Conservation (phyloP, 2,329 filamentous ascomycete species). For the Didymella arachidicola region DNA sequence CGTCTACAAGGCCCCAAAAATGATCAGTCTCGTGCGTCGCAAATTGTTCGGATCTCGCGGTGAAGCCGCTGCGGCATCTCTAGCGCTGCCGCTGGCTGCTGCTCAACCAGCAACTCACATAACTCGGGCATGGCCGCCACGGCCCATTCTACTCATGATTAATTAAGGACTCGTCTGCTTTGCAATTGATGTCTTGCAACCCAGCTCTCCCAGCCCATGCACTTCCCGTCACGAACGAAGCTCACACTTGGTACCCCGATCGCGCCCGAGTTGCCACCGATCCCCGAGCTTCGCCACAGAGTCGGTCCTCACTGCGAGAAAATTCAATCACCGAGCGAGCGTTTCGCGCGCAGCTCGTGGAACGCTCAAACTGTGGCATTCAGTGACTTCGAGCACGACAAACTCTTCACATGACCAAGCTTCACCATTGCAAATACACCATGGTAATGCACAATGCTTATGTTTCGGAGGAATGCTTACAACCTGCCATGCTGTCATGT, state of each 20-base stretch:
- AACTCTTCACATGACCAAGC: too few species aligned
- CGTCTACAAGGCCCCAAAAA: constrained; percentile 27
- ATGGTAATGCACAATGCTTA: background rate
- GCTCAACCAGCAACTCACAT: constrained; percentile 8
- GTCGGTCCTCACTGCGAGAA: constrained; percentile 7
- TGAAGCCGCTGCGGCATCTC: constrained; percentile 40
- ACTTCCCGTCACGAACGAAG: background rate
- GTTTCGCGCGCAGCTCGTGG: background rate
- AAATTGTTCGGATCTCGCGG: constrained; percentile 24
- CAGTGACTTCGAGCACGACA: too few species aligned
- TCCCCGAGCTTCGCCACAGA: constrained; percentile 23
- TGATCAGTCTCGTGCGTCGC: constrained; percentile 28
- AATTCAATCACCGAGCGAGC: background rate
- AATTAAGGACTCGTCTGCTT: constrained; percentile 2
- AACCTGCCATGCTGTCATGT: constrained; percentile 20
- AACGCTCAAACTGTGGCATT: background rate
- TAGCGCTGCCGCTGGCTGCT: constrained; percentile 34
- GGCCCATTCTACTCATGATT: background rate
- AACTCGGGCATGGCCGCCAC: constrained; percentile 4
- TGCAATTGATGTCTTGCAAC: background rate
- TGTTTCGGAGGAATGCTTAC: constrained; percentile 26
- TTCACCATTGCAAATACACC: background rate
- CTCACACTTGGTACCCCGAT: constrained; percentile 8
- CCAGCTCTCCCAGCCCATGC: background rate
- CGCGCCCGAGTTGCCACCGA: constrained; percentile 19